Evolutionary conservation across 768 basidiomycete genomes (phyloP), one percentile per base, ranked within the genome.

Genomic region (Phylloporus sp.): DNA sequence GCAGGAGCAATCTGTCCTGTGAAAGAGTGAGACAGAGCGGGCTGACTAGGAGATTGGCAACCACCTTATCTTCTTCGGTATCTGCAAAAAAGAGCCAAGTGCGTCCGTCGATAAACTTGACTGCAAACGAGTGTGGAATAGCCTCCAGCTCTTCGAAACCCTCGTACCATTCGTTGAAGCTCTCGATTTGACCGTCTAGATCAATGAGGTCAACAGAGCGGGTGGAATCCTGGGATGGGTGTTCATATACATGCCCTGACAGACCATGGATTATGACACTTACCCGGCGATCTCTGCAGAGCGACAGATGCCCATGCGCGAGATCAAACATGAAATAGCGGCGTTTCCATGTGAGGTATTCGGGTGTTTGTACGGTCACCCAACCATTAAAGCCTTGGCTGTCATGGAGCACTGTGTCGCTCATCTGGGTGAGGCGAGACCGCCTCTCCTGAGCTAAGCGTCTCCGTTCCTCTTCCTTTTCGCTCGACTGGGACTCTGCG

Each of bases 101-200:
- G 8, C 67, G 71, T 6, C 65, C 76, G 49, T 78, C 74, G 31
- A 70, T 72, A 62, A 86, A 84, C 53, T 82, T 82, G 24, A 86
- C 67, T 2, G 79, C 85, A 67, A 87, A 85, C 1, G 85, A 84
- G 52, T 81, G 73, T 4, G 81, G 76, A 45, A 87, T 84, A 10
- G 84, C 77, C 61, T 82, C 76, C 29, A 87, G 64, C 41, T 85
- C 81, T 50, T 86, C 85, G 51, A 80, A 84, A 6, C 85, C 85
- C 49, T 86, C 80, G 49, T 79, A 73, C 79, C 82, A 84, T 58
- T 86, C 85, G 51, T 74, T 73, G 47, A 85, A 55, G 9, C 68
- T 77, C 40, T 65, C 68, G 15, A 84, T 60, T 9, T 72, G 68
- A 9, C 77, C 78, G 5, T 74, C 71, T 36, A 86, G 64, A 32